A percentile compares a stretch with the other conserved stretches of the same genome.
These are phyloP conservation scores for Aspergillus sclerotioniger DNA, from an alignment of 495 filamentous ascomycete genomes.

Conservation along the genomic window DNA sequence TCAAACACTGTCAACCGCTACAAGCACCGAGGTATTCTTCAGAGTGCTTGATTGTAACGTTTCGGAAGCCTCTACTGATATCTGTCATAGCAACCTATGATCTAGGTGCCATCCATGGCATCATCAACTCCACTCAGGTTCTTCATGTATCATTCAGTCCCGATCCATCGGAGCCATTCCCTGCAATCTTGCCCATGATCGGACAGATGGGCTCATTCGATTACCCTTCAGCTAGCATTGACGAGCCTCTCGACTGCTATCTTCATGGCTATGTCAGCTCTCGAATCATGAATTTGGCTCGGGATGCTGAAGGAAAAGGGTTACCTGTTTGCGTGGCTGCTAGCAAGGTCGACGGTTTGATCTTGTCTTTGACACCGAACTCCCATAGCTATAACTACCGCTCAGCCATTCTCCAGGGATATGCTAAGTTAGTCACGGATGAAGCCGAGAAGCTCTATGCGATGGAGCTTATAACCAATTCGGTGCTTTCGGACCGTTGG, in stretches of 20 bases:
- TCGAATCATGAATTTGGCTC: slow-evolving; percentile 69
- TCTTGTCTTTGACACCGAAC: slow-evolving; percentile 75
- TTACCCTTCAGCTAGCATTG: slow-evolving; percentile 58
- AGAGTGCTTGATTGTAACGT: neutral
- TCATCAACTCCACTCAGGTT: slow-evolving; percentile 74
- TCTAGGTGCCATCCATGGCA: slow-evolving; percentile 69
- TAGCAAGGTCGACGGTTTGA: slow-evolving; percentile 70
- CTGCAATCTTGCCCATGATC: slow-evolving; percentile 82
- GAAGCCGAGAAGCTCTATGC: slow-evolving; percentile 76
- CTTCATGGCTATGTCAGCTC: slow-evolving; percentile 85
- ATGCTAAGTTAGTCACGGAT: slow-evolving; percentile 65
- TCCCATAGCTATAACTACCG: slow-evolving; percentile 88
- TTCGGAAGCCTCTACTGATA: slow-evolving; percentile 14
- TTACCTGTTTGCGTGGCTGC: slow-evolving; percentile 64
- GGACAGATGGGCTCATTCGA: slow-evolving; percentile 75
- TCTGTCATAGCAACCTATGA: slow-evolving; percentile 64
- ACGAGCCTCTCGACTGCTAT: slow-evolving; percentile 73
- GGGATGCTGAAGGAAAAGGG: slow-evolving; percentile 48
- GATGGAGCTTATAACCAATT: slow-evolving; percentile 78
- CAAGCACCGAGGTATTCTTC: slow-evolving; percentile 57
- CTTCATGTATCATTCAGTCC: slow-evolving; percentile 81
- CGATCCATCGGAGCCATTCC: slow-evolving; percentile 63
- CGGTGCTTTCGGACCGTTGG: slow-evolving; percentile 68
- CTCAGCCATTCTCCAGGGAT: slow-evolving; percentile 75
- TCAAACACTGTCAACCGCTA: slow-evolving; percentile 73